Evolutionary conservation across 139 green algal species (phyloP), one percentile per base, ranked within the genome.

Genomic region (Chlorella sp.): DNA sequence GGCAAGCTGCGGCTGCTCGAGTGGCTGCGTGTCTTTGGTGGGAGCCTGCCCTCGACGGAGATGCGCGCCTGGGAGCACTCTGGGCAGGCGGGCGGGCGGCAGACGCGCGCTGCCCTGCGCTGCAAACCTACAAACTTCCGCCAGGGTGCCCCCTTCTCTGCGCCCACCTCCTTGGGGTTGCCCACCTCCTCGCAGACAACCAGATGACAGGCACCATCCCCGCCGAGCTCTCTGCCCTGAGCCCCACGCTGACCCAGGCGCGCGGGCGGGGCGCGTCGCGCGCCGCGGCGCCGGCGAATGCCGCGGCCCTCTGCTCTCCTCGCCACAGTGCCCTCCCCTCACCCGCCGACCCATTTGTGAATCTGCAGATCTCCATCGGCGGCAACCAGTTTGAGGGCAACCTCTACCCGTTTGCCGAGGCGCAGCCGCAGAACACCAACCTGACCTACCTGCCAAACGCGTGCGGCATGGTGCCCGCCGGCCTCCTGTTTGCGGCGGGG

Each of bases 21-120:
- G 66, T 73, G 66, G 66, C 29, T 73, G 29, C 66, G 66, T 29
- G 15, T 73, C 14, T 73, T 73, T 59, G 66, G 63, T 70, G 41
- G 55, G 63, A 8, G 21, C 14, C 5, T 36, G 25, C 14, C 5
- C 33, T n/a, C n/a, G n/a, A n/a, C n/a, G n/a, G n/a, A n/a, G n/a
- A n/a, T n/a, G n/a, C n/a, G n/a, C n/a, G n/a, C n/a, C n/a, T n/a
- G n/a, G n/a, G n/a, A n/a, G n/a, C n/a, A n/a, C n/a, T n/a, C n/a
- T n/a, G n/a, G n/a, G n/a, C n/a, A n/a, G n/a, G n/a, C n/a, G n/a
- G n/a, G n/a, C n/a, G n/a, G n/a, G n/a, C n/a, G n/a, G n/a, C n/a
- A n/a, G n/a, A n/a, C n/a, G n/a, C n/a, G n/a, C n/a, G n/a, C n/a
- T n/a, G n/a, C n/a, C n/a, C n/a, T n/a, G n/a, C n/a, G n/a, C n/a